Evolutionary conservation across 2,329 filamentous ascomycete genomes (phyloP), one percentile per base, ranked within the genome.

Genomic region (Shiraia sp.): DNA sequence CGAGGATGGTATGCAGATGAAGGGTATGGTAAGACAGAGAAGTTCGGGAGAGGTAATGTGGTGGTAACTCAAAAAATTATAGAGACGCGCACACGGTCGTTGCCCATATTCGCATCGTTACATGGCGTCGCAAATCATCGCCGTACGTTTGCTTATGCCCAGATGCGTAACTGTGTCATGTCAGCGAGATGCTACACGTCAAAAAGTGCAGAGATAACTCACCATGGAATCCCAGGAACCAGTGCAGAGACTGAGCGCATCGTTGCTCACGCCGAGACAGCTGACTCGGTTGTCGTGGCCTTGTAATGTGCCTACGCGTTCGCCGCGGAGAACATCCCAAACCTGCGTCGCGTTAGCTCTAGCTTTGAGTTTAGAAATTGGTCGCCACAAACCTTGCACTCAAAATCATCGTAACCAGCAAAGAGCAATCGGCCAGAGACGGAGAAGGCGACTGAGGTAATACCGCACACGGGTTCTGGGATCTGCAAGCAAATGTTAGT

Each of bases 141-240:
- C 40, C 42, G 52, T 40, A 42, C 36, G 45, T 32, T 50, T 45
- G 32, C 51, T 65, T 68, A 78, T 71, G 75, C 75, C 75, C 75
- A 78, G 61, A 78, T 76, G 45, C 75, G 75, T 45, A 78, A 68
- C 75, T 78, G 57, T 36, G 36, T 17, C 22, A 45, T 28, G 57
- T 68, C 34, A 67, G 64, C 45, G 16, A 47, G 39, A 33, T 42
- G 46, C 42, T 36, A 32, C 16, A 35, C 25, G 17, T 27, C 28
- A 40, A 37, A 40, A 27, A n/a, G n/a, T 24, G 23, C 25, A 39
- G 14, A 10, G 39, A 31, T 54, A 41, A 81, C 90, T 77, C 82
- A 97, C 93, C 79, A 96, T 81, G 65, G 93, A 96, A 77, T 99
- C 93, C 93, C 93, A 99, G 59, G 93, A 99, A 72, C 93, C 93